Conservation (phyloP, 2,329 filamentous ascomycete genomes). For the Botryosphaeria dothidea region DNA sequence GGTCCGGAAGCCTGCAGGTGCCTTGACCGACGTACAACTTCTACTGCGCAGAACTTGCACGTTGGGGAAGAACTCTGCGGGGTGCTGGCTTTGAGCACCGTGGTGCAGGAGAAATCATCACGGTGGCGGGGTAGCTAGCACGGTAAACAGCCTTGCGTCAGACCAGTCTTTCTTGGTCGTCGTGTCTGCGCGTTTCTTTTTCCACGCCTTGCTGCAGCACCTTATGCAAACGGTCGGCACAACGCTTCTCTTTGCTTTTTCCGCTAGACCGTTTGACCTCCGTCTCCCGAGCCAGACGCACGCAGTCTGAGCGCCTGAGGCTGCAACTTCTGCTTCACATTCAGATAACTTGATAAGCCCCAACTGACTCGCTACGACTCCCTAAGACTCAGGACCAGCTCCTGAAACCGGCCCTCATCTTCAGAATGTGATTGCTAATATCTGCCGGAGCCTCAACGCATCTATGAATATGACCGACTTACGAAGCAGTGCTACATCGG, state of each 20-base stretch:
- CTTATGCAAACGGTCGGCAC: slow-evolving; percentile 6
- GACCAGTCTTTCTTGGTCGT: slow-evolving; percentile 1
- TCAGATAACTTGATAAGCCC: slow-evolving; percentile 10
- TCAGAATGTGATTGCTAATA: slow-evolving; percentile 2
- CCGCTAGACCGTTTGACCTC: neutral
- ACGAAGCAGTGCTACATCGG: slow-evolving; percentile 4
- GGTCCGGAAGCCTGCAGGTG: neutral
- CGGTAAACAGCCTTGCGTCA: slow-evolving; percentile 7
- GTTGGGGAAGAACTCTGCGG: neutral
- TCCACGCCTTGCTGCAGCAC: neutral
- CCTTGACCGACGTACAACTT: neutral
- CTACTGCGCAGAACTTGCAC: neutral
- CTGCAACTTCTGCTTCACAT: neutral
- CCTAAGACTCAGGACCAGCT: slow-evolving; percentile 4
- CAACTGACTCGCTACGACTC: slow-evolving; percentile 11
- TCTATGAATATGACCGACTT: neutral
- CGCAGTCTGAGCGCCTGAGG: neutral
- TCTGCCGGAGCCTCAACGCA: neutral
- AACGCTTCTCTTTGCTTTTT: neutral
- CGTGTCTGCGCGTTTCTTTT: neutral
- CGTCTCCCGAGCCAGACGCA: neutral
- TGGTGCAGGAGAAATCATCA: neutral
- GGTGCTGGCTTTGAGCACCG: slow-evolving; percentile 9
- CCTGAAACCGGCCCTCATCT: slow-evolving; percentile 14
- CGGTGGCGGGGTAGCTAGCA: slow-evolving; percentile 4